Evolutionary conservation across 371 early-diverging fungal genomes (phyloP), one percentile per base, ranked within the genome.

Genomic region (Blakeslea trispora): DNA sequence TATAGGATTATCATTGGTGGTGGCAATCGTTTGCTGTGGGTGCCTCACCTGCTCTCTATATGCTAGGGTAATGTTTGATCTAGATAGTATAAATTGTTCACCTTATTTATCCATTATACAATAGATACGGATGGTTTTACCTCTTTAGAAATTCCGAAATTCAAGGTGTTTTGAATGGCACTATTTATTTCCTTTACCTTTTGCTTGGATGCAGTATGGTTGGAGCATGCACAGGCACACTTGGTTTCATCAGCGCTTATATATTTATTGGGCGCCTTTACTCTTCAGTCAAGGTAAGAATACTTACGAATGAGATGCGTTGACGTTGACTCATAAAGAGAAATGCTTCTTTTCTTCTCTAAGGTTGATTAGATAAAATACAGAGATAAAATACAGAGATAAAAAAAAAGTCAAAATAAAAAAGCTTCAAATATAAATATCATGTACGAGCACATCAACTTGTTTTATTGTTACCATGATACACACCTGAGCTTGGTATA

Each of bases 1-100:
- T 11, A 1, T 55, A 71, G 68, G 73, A 78, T 55, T 72, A 75
- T 64, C 69, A 64, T 35, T 78, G 79, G 79, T 78, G 79, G 79
- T 78, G 79, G 79, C 68, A 66, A 59, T 72, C 73, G 1, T 73
- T 75, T 45, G 53, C 58, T 1, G 43, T 72, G 13, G 75, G 73
- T 15, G 74, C 59, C 18, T 61, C 71, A 0, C 56, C 75, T 37
- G 57, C 70, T 11, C 5, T 69, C 5, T 78, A 74, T 23, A 64
- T 74, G 46, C 67, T 71, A 23, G 45, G 32, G 55, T 73, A 61
- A 64, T 32, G 63, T 44, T 43, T 23, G 9, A 45, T 15, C 7
- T 13, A 9, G 11, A 22, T 5, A 45, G 19, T 49, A 19, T 48
- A n/a, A 50, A 43, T 44, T 35, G 34, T 3, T 11, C 5, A n/a